phyloP scores from a whole-genome alignment of 805 yeast genomes.

The Teunomyces funiuensis region DNA sequence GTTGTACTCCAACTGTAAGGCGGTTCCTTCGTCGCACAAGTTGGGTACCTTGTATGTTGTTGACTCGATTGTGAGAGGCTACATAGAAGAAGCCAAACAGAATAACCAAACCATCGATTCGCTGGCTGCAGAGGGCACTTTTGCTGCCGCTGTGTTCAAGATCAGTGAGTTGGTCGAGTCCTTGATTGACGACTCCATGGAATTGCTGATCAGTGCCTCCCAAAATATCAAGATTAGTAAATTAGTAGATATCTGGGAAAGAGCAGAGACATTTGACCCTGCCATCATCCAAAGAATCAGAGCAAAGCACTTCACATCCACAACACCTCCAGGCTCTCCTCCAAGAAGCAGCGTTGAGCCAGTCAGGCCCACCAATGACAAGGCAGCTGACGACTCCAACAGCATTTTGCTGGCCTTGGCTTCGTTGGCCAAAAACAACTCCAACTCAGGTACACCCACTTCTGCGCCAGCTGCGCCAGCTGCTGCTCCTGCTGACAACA shows the following conservation, averaged over 20 bases:
- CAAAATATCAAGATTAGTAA: conserved; percentile 71
- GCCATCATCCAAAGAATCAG: conserved; percentile 55
- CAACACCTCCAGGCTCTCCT: conserved; percentile 69
- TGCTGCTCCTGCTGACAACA: conserved; percentile 16
- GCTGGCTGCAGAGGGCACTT: conserved; percentile 66
- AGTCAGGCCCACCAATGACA: conserved; percentile 17
- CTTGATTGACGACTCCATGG: conserved; percentile 61
- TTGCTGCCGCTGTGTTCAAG: conserved; percentile 68
- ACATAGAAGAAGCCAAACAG: conserved; percentile 69
- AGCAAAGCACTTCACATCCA: conserved; percentile 57
- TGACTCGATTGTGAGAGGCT: conserved; percentile 88
- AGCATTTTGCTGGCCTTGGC: conserved; percentile 71
- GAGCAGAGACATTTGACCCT: conserved; percentile 72
- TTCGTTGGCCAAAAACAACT: conserved; percentile 50
- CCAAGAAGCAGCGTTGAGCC: conserved; percentile 38
- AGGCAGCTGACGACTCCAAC: conserved; percentile 44
- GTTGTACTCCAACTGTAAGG: conserved; percentile 66
- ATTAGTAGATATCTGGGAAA: conserved; percentile 89
- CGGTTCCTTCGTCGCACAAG: conserved; percentile 77
- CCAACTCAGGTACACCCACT: conserved; percentile 31
- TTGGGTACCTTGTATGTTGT: conserved; percentile 88
- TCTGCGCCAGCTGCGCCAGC: conserved; percentile 28
- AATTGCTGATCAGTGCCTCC: conserved; percentile 53
- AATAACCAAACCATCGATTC: conserved; percentile 46
- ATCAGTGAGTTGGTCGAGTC: conserved; percentile 64